Evolutionary conservation across 345 rosid genomes (phyloP).

Genomic region (Mangifera indica): DNA sequence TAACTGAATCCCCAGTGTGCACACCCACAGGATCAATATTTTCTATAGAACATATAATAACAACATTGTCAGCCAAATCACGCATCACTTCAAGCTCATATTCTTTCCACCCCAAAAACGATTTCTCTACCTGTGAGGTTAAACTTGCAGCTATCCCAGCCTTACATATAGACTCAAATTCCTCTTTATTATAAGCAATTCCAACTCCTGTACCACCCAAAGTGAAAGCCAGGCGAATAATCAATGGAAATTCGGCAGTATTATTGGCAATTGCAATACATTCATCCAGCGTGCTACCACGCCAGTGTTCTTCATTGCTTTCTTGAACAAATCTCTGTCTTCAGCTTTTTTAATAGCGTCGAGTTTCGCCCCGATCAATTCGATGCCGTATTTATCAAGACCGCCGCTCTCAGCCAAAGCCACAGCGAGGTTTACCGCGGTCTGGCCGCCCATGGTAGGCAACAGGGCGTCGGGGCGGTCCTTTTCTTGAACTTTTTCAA

Average conservation of each 20-base stretch:
- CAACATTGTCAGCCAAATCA: conserved; percentile 96
- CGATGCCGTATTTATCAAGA: conserved; percentile 70
- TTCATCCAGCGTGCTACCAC: conserved; percentile 79
- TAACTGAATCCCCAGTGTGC: conserved; percentile 95
- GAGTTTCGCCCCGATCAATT: conserved; percentile 91
- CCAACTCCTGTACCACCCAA: conserved; percentile 98
- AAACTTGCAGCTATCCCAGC: conserved; percentile 85
- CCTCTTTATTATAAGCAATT: conserved; percentile 89
- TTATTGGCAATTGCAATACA: conserved; percentile 64
- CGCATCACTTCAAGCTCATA: conserved; percentile 98
- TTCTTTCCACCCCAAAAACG: conserved; percentile 94
- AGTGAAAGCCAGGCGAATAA: conserved; percentile 89
- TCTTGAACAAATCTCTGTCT: conserved; percentile 82
- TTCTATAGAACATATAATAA: conserved; percentile 93
- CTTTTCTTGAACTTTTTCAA: conserved; percentile 70
- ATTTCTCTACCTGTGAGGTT: conserved; percentile 91
- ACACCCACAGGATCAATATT: conserved; percentile 98
- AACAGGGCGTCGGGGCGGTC: conserved; percentile 89
- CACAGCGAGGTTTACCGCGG: too few relatives aligned
- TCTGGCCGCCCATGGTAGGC: conserved; percentile 99
- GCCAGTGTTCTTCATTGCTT: conserved; percentile 85
- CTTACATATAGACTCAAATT: conserved; percentile 81
- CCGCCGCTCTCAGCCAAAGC: too few relatives aligned
- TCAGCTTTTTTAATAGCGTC: conserved; percentile 92
- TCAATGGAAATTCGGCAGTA: conserved; percentile 92